Base-by-base conservation (phyloP, 495 filamentous ascomycete genomes). In the Symbiotaphrina buchneri region DNA sequence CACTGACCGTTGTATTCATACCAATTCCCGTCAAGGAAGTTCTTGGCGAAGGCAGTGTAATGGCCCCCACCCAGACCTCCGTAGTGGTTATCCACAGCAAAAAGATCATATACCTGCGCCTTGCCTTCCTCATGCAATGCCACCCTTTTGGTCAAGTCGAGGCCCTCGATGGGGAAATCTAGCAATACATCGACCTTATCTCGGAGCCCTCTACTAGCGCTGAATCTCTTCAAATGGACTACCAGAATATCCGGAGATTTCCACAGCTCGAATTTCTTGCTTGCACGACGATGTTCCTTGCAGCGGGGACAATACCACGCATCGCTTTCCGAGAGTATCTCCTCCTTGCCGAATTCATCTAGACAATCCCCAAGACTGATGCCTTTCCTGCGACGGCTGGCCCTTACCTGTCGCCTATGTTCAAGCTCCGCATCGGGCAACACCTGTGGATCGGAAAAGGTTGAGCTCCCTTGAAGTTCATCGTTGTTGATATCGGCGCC, bases 191-290 rank as follows among this genome's bases (percentile, higher is more conserved):
- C 81, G 21, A 97, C 60, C 60, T 97, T 97, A 43, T 91, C 78
- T 14, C 83, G 61, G 31, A 74, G 66, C 30, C 58, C 66, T 1
- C 71, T 63, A 38, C 67, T 71, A 14, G 73, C 74, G 41, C 81
- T 85, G 44, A 97, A 97, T 11, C 87, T 67, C 60, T 97, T 97
- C 4, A 97, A 62, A 44, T 99, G 87, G 33, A 95, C 68, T 31
- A 95, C 72, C 10, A 97, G 60, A 32, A 95, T 85, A 47, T 97
- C 87, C 6, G 87, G 87, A 2, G 74, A 71, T 47, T 81, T 92
- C 87, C 87, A 97, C 3, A 97, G 61, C 46, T 95, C 81, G 19
- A 97, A 82, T 42, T 84, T 90, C 63, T 95, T 97, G 54, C 67
- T 82, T 13, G 90, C 87, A 16, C 79, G 69, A 6, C 77, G 71